Base-by-base conservation (phyloP, 139 green algal species). In the Gonium pectorale region DNA sequence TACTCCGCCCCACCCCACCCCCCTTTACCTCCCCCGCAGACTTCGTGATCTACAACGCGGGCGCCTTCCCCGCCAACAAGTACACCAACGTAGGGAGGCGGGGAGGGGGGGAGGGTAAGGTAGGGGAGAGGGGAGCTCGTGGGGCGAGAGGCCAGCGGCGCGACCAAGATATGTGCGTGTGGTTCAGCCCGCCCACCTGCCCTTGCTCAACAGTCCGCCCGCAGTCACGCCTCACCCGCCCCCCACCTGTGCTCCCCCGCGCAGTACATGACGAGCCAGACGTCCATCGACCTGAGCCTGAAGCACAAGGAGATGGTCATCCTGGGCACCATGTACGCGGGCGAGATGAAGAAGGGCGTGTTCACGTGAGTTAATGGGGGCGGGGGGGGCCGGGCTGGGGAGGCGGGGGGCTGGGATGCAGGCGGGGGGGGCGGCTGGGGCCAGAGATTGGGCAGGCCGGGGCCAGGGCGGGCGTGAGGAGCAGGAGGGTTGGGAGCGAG, bases 321-420 rank as follows among this genome's bases (percentile, higher is more conserved):
- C 56, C 86, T 95, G n/a, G 92, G 97, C 35, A 98, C 95, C 2
- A 90, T 97, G 89, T 99, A 98, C 79, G 96, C 96, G 15, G 96
- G 96, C 5, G 96, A 98, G 90, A 99, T 98, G 95, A 98, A 98
- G 91, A 98, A 98, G 91, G 95, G 93, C n/a, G 86, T 98, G 44
- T 94, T 94, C 86, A 89, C 73, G 87, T 90, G 66, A 83, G 86
- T 79, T 1, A 5, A 26, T 27, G 59, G 29, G 59, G 3, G 17
- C 29, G 26, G 59, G 59, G 59, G 29, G 8, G 59, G 29, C 29
- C 4, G 29, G 6, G 59, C 27, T 17, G 59, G 59, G 59, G 21
- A 26, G 15, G 19, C 5, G 13, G 54, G 54, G 15, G 13, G 54
- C n/a, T 11, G 46, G 46, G 13, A 24, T 24, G 46, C 46, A 24